phyloP scores from a whole-genome alignment of 2,329 filamentous ascomycete species.

The Epichloe uncinata region DNA sequence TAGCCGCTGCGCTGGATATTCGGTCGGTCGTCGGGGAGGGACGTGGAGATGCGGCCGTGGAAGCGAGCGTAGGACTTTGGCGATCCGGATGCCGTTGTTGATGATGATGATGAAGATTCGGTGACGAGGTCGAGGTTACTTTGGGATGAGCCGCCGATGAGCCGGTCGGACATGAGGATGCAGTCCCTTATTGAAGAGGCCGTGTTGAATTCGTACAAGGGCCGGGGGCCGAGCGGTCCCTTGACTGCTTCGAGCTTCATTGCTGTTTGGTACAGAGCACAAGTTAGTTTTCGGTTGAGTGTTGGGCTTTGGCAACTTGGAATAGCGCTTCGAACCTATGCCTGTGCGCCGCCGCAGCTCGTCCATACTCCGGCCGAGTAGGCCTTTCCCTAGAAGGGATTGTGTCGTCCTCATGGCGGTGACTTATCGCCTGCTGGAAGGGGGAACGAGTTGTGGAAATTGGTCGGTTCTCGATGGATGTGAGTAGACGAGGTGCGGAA shows the following conservation, averaged over 20 bases:
- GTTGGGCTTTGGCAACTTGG: neutral
- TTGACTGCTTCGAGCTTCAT: constrained; percentile 57
- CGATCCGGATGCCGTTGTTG: constrained; percentile 7
- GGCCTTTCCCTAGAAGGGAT: constrained; percentile 34
- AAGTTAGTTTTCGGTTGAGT: neutral
- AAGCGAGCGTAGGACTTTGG: constrained; percentile 55
- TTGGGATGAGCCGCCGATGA: constrained; percentile 76
- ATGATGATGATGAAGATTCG: constrained; percentile 11
- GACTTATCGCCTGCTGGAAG: neutral
- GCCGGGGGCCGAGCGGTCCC: constrained; percentile 46
- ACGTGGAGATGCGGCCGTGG: constrained; percentile 76
- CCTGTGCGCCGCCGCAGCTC: constrained; percentile 44
- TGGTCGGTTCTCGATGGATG: neutral
- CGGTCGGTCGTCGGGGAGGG: constrained; percentile 62
- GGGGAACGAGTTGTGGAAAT: neutral
- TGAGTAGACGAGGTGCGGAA: neutral
- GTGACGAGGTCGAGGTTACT: constrained; percentile 53
- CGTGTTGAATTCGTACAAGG: constrained; percentile 50
- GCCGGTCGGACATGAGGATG: constrained; percentile 75
- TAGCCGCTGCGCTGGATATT: constrained; percentile 71
- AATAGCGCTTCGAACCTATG: constrained; percentile 29
- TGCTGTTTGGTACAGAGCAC: constrained; percentile 28
- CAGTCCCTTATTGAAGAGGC: constrained; percentile 34
- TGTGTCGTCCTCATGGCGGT: constrained; percentile 34
- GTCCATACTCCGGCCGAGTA: constrained; percentile 44